Conservation (phyloP, 306 rosid genomes). For the Sicyos baderoa region DNA sequence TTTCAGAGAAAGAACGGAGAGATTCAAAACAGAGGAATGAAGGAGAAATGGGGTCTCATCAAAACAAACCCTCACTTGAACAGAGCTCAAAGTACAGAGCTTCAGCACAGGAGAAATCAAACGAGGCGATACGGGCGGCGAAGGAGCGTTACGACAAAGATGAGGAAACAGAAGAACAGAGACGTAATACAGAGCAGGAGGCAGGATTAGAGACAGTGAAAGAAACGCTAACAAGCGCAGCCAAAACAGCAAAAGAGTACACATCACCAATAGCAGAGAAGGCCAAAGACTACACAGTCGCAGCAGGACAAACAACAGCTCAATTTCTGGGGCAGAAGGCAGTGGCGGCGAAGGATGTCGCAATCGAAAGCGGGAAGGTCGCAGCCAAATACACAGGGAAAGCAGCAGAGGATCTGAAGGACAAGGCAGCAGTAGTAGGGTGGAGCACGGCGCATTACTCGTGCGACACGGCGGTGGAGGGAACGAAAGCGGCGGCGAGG, state of each 20-base stretch:
- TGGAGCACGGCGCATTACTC: constrained; percentile 63
- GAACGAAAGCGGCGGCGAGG: constrained; percentile 38
- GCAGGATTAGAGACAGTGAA: constrained; percentile 33
- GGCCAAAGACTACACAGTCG: constrained; percentile 33
- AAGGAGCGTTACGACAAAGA: constrained; percentile 39
- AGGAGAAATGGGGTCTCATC: not conserved
- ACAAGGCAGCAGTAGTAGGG: constrained; percentile 45
- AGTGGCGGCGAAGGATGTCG: constrained; percentile 30
- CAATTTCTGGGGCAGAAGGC: constrained; percentile 39
- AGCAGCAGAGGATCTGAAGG: constrained; percentile 46
- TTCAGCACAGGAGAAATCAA: constrained; percentile 35
- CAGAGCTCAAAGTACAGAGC: constrained; percentile 18
- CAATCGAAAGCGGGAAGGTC: constrained; percentile 32
- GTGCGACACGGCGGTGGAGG: constrained; percentile 47
- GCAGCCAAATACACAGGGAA: constrained; percentile 33
- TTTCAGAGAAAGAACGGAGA: not conserved
- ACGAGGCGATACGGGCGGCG: constrained; percentile 33
- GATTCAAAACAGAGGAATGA: not conserved
- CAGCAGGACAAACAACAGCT: constrained; percentile 26
- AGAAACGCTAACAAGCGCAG: constrained; percentile 18
- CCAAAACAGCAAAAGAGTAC: constrained; percentile 31
- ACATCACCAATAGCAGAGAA: constrained; percentile 34
- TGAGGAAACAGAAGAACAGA: constrained; percentile 32
- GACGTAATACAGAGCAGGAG: not conserved
- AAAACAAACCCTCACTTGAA: constrained; percentile 13